These are phyloP conservation scores for Helichrysum umbraculigerum DNA, from an alignment of 129 eudicot genomes.

Conservation along the genomic window DNA sequence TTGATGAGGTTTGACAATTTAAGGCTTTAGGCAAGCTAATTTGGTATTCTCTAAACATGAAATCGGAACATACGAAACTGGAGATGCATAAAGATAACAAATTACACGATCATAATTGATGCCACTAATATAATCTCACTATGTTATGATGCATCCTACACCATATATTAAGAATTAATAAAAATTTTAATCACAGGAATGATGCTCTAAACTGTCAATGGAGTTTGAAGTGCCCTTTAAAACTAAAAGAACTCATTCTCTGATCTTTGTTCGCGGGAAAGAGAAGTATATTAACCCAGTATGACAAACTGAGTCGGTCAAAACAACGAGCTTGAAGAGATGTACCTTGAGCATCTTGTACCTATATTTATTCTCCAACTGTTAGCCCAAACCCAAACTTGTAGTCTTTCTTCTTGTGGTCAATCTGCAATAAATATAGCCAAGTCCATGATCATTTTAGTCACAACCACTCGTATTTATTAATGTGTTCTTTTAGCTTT, in stretches of 20 bases:
- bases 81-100: too few species aligned
- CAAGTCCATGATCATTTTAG: background rate
- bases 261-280: background rate
- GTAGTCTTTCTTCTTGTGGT: conserved; percentile 83
- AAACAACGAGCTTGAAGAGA: background rate
- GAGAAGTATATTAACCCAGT: background rate
- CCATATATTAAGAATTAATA: background rate
- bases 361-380: conserved; percentile 66
- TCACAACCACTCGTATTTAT: background rate
- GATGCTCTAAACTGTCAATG: background rate
- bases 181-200: background rate
- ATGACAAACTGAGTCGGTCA: background rate
- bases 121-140: background rate
- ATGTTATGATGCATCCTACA: conserved; percentile 13
- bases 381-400: conserved; percentile 83
- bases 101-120: background rate
- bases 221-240: background rate
- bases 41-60: too few species aligned
- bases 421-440: conserved; percentile 51
- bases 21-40: too few species aligned
- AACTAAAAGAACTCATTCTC: background rate
- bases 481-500: background rate
- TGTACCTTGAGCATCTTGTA: background rate
- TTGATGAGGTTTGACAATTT: too few species aligned
- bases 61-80: too few species aligned